Evolutionary conservation across 2,329 filamentous ascomycete species (phyloP).

Genomic region (Pyricularia pennisetigena): DNA sequence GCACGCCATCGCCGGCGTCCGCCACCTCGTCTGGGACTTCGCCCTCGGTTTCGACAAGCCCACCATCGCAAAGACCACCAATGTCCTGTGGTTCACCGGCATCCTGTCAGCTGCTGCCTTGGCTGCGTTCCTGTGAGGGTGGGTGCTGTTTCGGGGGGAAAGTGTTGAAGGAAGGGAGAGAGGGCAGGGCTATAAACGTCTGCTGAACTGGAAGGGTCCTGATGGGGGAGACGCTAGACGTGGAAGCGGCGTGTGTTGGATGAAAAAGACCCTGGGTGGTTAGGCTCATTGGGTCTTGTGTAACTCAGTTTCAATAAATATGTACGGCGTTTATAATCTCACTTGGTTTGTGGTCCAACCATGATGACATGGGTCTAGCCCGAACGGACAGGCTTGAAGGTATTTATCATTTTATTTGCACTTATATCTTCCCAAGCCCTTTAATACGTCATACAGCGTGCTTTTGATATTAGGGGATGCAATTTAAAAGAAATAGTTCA

Average conservation of each 20-base stretch:
- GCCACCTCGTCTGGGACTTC: conserved; percentile 44
- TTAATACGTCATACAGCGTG: background rate
- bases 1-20: conserved; percentile 45
- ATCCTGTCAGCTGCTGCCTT: conserved; percentile 34
- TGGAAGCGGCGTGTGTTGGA: background rate
- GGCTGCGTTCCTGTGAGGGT: conserved; percentile 27
- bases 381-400: background rate
- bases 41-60: conserved; percentile 39
- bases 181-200: background rate
- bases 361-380: background rate
- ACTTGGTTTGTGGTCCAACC: background rate
- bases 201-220: no score
- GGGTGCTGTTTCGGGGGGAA: background rate
- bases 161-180: background rate
- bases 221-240: background rate
- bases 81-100: conserved; percentile 35
- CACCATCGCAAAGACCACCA: conserved; percentile 34
- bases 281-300: background rate
- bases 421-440: background rate
- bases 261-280: background rate
- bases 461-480: background rate
- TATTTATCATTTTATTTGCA: background rate
- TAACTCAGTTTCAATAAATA: background rate
- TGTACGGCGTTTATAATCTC: background rate
- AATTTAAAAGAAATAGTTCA: background rate